Conservation (phyloP, 2,329 filamentous ascomycete species). For the Colletotrichum sidae region DNA sequence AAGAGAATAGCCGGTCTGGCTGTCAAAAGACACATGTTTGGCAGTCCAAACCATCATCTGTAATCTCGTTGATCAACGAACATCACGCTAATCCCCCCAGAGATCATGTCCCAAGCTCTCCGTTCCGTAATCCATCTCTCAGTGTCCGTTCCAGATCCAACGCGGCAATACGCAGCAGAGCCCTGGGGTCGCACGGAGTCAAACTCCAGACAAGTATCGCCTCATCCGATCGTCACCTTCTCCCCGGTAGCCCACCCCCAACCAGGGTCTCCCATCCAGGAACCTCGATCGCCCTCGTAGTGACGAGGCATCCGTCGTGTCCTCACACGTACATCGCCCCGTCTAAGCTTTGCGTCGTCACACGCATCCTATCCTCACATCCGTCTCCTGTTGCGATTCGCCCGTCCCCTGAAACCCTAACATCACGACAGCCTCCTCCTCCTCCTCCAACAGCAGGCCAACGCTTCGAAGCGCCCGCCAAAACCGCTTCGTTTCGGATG, state of each 20-base stretch:
- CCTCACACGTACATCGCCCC: no score
- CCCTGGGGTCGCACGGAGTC: slow-evolving; percentile 14
- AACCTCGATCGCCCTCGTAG: no score
- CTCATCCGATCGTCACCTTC: slow-evolving; percentile 25
- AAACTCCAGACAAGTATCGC: slow-evolving; percentile 31
- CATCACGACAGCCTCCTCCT: not conserved
- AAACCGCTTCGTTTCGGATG: slow-evolving; percentile 11
- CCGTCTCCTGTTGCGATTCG: slow-evolving; percentile 22
- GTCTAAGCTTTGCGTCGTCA: not conserved
- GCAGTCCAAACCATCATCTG: no score
- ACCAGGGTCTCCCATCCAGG: not conserved
- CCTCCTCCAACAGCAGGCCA: not conserved
- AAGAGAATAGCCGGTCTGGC: no score
- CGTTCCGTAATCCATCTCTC: no score
- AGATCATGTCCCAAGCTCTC: no score
- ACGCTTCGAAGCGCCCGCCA: slow-evolving; percentile 7
- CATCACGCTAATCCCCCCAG: no score
- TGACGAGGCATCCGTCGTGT: not conserved
- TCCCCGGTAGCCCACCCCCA: not conserved
- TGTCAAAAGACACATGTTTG: no score
- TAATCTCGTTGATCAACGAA: no score
- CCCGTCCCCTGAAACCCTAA: slow-evolving; percentile 15
- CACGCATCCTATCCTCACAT: not conserved
- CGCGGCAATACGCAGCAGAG: slow-evolving; percentile 13
- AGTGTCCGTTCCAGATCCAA: slow-evolving; percentile 5